Conservation (phyloP, 2,329 filamentous ascomycete genomes). For the Didymellaceae sp. region DNA sequence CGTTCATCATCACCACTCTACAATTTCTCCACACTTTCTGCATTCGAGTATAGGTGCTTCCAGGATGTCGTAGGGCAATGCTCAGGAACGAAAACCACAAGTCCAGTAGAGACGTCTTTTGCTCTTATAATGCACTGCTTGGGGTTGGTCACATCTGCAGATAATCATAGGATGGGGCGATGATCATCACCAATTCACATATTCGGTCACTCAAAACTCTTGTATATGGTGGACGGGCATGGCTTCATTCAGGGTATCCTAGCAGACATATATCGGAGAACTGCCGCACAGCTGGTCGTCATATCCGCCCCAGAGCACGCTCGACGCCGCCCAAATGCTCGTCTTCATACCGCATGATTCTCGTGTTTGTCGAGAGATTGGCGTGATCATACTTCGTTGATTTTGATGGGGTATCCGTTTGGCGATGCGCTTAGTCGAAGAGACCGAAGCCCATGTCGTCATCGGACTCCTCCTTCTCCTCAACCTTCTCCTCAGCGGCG, state of each 20-base stretch:
- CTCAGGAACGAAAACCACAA: too few relatives aligned
- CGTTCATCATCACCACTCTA: too few relatives aligned
- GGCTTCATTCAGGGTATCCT: conserved; percentile 47
- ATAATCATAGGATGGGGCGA: too few relatives aligned
- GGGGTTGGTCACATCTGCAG: too few relatives aligned
- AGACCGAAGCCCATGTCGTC: conserved; percentile 79
- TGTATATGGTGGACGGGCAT: conserved; percentile 36
- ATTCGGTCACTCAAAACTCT: neutral
- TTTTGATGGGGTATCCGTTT: conserved; percentile 20
- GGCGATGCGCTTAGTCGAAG: conserved; percentile 63
- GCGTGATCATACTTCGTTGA: conserved; percentile 39
- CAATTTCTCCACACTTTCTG: too few relatives aligned
- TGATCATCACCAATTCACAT: neutral
- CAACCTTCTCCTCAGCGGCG: conserved; percentile 69
- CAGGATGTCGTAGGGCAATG: too few relatives aligned
- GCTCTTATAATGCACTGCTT: too few relatives aligned
- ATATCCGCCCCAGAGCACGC: conserved; percentile 41
- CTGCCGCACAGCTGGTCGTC: conserved; percentile 28
- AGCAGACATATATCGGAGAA: conserved; percentile 27
- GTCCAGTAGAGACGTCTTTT: too few relatives aligned
- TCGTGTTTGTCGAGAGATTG: conserved; percentile 39
- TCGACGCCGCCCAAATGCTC: conserved; percentile 46
- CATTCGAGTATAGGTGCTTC: too few relatives aligned
- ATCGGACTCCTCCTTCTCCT: conserved; percentile 79
- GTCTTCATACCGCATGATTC: conserved; percentile 41